These are phyloP conservation scores for Nadsonia commutata DNA, from an alignment of 1,139 yeast species.

Conservation along the genomic window DNA sequence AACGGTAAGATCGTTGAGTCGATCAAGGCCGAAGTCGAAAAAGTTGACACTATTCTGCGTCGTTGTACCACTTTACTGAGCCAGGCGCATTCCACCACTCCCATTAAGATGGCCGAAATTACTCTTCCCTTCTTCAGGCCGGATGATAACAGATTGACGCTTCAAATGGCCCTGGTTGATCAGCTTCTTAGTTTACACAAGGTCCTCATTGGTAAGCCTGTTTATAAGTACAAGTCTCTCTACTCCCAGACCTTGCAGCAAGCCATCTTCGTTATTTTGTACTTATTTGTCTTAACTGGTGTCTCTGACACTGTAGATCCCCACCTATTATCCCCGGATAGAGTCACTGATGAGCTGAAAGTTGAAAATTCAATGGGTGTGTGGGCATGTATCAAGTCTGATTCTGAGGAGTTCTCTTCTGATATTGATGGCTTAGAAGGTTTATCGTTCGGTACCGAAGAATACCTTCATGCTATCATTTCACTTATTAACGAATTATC, in stretches of 20 bases:
- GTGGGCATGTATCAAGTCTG: neutral
- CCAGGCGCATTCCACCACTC: neutral
- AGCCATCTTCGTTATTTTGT: neutral
- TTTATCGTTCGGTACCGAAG: slow-evolving; percentile 6
- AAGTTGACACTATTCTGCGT: neutral
- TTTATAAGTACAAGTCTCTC: neutral
- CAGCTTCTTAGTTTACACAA: neutral
- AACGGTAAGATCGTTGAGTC: neutral
- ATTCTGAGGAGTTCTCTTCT: neutral
- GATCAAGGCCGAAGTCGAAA: neutral
- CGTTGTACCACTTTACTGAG: neutral
- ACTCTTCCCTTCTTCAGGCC: neutral
- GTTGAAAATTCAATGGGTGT: neutral
- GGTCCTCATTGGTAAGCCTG: neutral
- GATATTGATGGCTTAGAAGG: neutral
- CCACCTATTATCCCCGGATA: neutral
- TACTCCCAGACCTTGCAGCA: neutral
- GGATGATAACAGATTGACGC: neutral
- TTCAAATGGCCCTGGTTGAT: neutral
- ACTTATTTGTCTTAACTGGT: neutral
- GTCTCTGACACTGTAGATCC: neutral
- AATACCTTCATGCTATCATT: slow-evolving; percentile 20
- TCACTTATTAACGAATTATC: slow-evolving; percentile 18
- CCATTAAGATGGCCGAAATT: neutral
- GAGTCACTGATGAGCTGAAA: neutral